Evolutionary conservation across 2,329 filamentous ascomycete genomes (phyloP).

Genomic region (Pyrenophora graminea): DNA sequence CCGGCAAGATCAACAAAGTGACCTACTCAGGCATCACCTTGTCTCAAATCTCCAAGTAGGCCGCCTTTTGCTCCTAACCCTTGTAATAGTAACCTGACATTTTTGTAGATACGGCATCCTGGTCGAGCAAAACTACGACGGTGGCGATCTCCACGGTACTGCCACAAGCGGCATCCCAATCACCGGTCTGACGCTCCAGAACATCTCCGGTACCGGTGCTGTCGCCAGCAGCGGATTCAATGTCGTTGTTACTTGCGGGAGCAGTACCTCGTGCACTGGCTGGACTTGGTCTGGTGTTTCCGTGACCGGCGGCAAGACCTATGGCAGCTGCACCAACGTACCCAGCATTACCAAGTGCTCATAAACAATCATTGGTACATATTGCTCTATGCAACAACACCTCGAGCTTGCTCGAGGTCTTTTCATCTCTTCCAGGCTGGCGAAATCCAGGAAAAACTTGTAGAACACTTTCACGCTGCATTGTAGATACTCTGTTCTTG

Average conservation of each 20-base stretch:
- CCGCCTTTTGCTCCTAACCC: not conserved
- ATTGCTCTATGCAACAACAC: not conserved
- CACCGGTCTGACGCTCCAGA: conserved; percentile 47
- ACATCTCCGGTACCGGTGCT: conserved; percentile 42
- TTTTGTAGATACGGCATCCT: conserved; percentile 51
- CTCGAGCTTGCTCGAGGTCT: not conserved
- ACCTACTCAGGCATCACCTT: conserved; percentile 54
- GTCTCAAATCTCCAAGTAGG: conserved; percentile 45
- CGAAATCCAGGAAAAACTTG: not conserved
- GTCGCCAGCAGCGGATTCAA: conserved; percentile 50
- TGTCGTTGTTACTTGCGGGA: conserved; percentile 59
- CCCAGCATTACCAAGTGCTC: conserved; percentile 34
- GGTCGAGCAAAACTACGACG: conserved; percentile 58
- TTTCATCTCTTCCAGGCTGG: not conserved
- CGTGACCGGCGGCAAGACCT: conserved; percentile 46
- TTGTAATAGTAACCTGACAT: not conserved
- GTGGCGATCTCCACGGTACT: conserved; percentile 48
- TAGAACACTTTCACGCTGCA: not conserved
- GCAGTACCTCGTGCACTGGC: conserved; percentile 51
- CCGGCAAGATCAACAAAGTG: conserved; percentile 55
- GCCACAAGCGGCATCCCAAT: conserved; percentile 55
- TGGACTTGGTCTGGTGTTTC: conserved; percentile 59
- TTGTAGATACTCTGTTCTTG: conserved; percentile 3
- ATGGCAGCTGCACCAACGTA: conserved; percentile 40
- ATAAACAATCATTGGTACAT: not conserved